Base-by-base conservation (phyloP, 2,329 filamentous ascomycete species). In the Alternaria arborescens region DNA sequence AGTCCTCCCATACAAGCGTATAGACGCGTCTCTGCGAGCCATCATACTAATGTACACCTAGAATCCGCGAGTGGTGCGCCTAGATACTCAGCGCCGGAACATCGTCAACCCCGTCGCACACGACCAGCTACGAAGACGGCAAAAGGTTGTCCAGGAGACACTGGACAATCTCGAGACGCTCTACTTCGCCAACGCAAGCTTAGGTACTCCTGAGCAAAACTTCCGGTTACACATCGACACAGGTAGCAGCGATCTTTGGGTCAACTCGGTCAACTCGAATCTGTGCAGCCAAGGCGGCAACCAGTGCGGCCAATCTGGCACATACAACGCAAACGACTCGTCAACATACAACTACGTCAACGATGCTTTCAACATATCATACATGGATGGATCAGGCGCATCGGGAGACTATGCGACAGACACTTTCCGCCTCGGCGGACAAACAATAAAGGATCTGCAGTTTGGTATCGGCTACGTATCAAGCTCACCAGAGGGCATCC, bases 281-380 rank as follows among this genome's bases (percentile, higher is more conserved):
- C 77, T 91, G 16, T 96, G 92, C 74, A 71, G 74, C 8, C 71
- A 77, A 5, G 69, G 73, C 1, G 75, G 77, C 1, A 73, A 82
- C 14, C 84, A 85, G 1, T 95, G 92, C 72, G 71, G 78, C 6
- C 79, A 78, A 18, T 85, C 87, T 1, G 92, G 91, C 14, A 88
- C 88, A 1, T 97, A 93, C 77, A 77, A 80, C 43, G 85, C 91
- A 41, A 90, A 91, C 74, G 78, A 83, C 1, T 97, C 93, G 0
- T 92, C 91, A 2, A 91, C 92, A 2, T 94, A 94, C 78, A 72
- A 84, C 34, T 93, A 89, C 73, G 78, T 97, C 55, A 89, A 88
- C 64, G 88, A 86, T 72, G 84, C 88, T 61, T 97, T 97, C 82
- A 94, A 94, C 80, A 97, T 97, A 65, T 88, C 89, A 1, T 97